Base-by-base conservation (phyloP, 306 rosid species). In the Alnus rubra region DNA sequence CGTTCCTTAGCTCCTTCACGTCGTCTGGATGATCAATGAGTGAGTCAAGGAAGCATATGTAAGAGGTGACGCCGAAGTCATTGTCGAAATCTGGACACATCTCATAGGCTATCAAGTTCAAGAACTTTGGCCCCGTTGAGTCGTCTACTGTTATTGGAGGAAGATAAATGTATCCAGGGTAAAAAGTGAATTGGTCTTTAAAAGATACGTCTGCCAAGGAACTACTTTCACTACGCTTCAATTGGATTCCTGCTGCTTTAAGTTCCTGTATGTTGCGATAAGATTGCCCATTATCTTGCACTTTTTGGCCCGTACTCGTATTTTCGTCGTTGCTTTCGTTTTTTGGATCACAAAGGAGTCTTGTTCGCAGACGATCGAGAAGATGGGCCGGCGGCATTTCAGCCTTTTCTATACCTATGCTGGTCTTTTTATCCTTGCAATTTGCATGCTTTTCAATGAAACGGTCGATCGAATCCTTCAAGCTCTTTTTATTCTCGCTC, bases 31-130 rank as follows among this genome's bases (percentile, higher is more conserved):
- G 12, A 64, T 83, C 81, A n/a, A 71, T 75, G 49, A 83, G 84
- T 23, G 72, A 53, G 65, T 83, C 84, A 0, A 83, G 28, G 73
- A 83, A 75, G 53, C 69, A 2, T n/a, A 72, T 14, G 9, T 72
- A 82, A 0, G 81, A 72, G 49, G 76, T 56, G 23, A 67, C 68
- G 12, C 33, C 76, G 16, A 45, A 82, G 9, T 80, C 42, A 4
- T 72, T 76, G 15, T 50, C 3, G 73, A 71, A 53, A 59, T 80
- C 82, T 1, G 53, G 76, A 39, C 84, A 76, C 76, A 76, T 71
- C 62, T 84, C 79, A 5, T 70, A 84, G 51, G 87, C 84, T 54
- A 56, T 67, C 49, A 79, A 48, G 62, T 84, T 84, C 33, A 69
- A 14, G 28, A 84, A 63, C 65, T 47, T 71, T 3, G 78, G 78